Base-by-base conservation (phyloP, 352 stramenopile species). In the Pythium biforme region DNA sequence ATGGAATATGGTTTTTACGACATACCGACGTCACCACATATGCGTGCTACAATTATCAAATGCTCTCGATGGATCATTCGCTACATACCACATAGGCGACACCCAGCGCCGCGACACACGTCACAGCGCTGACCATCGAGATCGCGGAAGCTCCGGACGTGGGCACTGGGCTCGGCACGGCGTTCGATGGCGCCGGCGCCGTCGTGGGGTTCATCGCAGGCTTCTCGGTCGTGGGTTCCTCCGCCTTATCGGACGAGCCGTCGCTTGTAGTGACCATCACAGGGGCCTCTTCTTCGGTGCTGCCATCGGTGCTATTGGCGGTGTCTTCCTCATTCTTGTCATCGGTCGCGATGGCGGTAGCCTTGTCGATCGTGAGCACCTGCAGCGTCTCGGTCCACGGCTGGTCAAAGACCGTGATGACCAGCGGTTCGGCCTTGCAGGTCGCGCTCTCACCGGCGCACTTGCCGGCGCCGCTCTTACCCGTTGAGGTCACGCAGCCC, bases 371-470 rank as follows among this genome's bases (percentile, higher is more conserved):
- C 47, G 55, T 56, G 53, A 68, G 82, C 37, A 92, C 75, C 57
- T 84, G 70, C 23, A 88, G 76, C 55, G 77, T 85, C 27, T 74
- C 55, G 8, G 75, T 88, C 77, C 81, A 89, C 52, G 59, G 50
- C 69, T 88, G 77, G 40, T 86, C 55, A 54, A 77, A 92, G 8
- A 90, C 58, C 51, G 72, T 50, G 55, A 92, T 70, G 25, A 70
- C 60, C 79, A 90, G 48, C 71, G 59, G 29, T 59, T 55, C 22
- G 58, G 61, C 52, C 56, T 64, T 41, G 50, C 72, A 77, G 26
- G 56, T 49, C 54, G 76, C 55, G 47, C 68, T 71, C 12, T 45
- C 51, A 10, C 26, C 43, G 1, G 58, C 62, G 59, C 83, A 89
- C 43, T 56, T 64, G 26, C 79, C 79, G 26, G 73, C 75, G 46